A percentile compares a stretch with the other conserved stretches of the same genome.
Evolutionary conservation across 2,329 filamentous ascomycete species (phyloP).

Genomic region (Tolypocladium capitatum): DNA sequence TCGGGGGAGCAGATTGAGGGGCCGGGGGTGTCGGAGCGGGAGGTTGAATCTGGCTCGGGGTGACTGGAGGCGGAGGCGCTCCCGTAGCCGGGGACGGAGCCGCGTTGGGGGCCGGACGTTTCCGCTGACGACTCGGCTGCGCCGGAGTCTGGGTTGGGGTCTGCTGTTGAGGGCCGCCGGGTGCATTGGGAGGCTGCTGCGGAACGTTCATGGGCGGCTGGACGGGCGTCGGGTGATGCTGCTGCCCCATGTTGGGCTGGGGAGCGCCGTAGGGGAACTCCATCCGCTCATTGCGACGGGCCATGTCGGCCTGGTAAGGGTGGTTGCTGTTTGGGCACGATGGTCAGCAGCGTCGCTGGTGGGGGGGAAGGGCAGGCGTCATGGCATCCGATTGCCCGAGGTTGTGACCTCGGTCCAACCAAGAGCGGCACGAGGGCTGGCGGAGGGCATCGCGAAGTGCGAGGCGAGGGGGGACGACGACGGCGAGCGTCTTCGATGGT

Average conservation of each 20-base stretch:
- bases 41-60: constrained; percentile 19
- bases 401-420: constrained; percentile 6
- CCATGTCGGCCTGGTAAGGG: constrained; percentile 38
- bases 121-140: constrained; percentile 25
- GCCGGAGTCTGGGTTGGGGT: constrained; percentile 25
- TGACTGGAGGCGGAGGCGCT: constrained; percentile 18
- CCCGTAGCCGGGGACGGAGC: constrained; percentile 24
- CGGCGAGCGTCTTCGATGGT: background rate
- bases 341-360: constrained; percentile 16
- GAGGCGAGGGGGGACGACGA: constrained; percentile 3
- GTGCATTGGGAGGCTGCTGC: constrained; percentile 20
- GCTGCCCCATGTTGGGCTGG: constrained; percentile 24
- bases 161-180: constrained; percentile 19
- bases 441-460: constrained; percentile 3
- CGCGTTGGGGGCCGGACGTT: constrained; percentile 25
- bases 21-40: constrained; percentile 15
- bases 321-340: constrained; percentile 23
- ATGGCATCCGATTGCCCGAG: constrained; percentile 12
- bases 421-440: constrained; percentile 1
- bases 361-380: constrained; percentile 9
- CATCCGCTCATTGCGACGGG: constrained; percentile 28
- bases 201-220: constrained; percentile 32
- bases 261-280: constrained; percentile 27
- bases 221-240: constrained; percentile 24
- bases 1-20: constrained; percentile 15